Evolutionary conservation across 768 basidiomycete genomes (phyloP).

Genomic region (Naganishia kalamii): DNA sequence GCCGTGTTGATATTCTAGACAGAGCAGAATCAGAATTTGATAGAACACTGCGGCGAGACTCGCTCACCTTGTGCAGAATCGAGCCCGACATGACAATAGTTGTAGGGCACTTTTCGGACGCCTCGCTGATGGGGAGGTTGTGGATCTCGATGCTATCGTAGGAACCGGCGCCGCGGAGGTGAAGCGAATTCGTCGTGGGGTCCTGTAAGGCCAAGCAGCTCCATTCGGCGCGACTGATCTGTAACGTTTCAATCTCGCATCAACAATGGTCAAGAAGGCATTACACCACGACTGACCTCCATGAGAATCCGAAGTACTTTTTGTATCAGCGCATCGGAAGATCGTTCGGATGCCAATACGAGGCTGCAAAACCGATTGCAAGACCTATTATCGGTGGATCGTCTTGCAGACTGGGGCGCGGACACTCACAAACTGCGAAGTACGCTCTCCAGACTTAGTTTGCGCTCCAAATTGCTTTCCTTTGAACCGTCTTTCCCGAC

Average conservation of each 20-base stretch:
- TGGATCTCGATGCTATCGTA: conserved; percentile 1
- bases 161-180: conserved; percentile 20
- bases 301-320: conserved; percentile 19
- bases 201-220: conserved; percentile 19
- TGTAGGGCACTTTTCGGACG: conserved; percentile 11
- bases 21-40: not conserved
- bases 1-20: conserved; percentile 1
- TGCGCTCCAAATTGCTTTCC: not conserved
- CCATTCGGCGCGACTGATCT: conserved; percentile 18
- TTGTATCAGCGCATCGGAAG: conserved; percentile 10
- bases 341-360: conserved; percentile 18
- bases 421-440: conserved; percentile 9
- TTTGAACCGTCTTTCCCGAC: not conserved
- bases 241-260: not conserved
- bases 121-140: conserved; percentile 13
- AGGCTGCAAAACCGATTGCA: not conserved
- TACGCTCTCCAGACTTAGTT: conserved; percentile 5
- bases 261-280: not conserved
- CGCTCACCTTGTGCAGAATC: conserved; percentile 13
- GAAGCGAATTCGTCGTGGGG: not conserved
- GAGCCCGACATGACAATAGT: conserved; percentile 3
- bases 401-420: not conserved
- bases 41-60: not conserved
- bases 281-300: conserved; percentile 16
- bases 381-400: not conserved